These are phyloP conservation scores for Geotrichum armillariae DNA, from an alignment of 1,139 yeast species.

Conservation along the genomic window DNA sequence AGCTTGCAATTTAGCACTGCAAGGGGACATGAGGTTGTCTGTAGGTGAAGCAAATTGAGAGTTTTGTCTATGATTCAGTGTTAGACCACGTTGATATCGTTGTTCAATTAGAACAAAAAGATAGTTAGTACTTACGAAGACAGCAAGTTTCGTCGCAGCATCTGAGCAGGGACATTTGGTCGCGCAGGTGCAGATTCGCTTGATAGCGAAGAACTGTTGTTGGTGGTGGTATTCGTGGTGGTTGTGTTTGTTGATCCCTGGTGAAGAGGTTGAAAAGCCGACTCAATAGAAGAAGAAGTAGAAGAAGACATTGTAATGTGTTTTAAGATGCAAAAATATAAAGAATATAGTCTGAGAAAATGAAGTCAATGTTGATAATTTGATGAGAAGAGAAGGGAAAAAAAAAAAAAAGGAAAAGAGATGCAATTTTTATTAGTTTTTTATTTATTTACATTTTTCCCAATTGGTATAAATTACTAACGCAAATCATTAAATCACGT, in stretches of 20 bases:
- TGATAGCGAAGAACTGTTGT: not conserved
- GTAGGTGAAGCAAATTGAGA: slow-evolving; percentile 57
- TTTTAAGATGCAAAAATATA: not conserved
- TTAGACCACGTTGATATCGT: no score
- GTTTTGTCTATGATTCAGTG: slow-evolving; percentile 3
- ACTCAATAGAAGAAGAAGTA: slow-evolving; percentile 6
- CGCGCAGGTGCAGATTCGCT: not conserved
- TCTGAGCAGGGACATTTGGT: slow-evolving; percentile 5
- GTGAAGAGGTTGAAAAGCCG: slow-evolving; percentile 13
- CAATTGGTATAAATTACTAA: not conserved
- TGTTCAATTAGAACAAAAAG: no score
- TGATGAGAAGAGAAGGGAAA: not conserved
- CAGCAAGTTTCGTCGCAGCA: slow-evolving; percentile 15
- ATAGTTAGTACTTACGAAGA: slow-evolving; percentile 6
- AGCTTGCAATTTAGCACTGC: slow-evolving; percentile 53
- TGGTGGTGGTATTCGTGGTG: slow-evolving; percentile 3
- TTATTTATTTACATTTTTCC: slow-evolving; percentile 12
- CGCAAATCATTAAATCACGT: not conserved
- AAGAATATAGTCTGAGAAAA: no score
- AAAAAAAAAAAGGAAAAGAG: not conserved
- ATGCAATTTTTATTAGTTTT: not conserved
- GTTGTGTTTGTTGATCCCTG: slow-evolving; percentile 9
- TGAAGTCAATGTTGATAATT: not conserved
- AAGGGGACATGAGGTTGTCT: slow-evolving; percentile 56
- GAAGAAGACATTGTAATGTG: slow-evolving; percentile 9